Evolutionary conservation across 495 filamentous ascomycete species (phyloP).

Genomic region (Rhypophila decipiens): DNA sequence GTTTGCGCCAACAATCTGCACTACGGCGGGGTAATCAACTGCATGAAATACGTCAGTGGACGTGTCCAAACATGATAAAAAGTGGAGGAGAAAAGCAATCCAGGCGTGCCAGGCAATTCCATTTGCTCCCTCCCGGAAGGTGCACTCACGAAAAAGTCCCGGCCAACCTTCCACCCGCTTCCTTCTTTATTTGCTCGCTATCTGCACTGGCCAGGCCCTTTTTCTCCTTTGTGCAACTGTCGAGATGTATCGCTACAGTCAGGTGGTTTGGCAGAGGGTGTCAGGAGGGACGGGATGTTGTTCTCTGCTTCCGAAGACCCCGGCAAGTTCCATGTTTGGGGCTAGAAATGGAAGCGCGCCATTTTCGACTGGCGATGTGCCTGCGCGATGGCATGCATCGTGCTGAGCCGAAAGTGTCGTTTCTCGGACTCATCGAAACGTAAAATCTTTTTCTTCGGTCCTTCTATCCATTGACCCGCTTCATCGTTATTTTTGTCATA

Average conservation of each 20-base stretch:
- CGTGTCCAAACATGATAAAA: no score
- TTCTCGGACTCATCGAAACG: background rate
- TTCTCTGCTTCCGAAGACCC: background rate
- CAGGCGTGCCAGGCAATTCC: no score
- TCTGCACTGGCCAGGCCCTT: background rate
- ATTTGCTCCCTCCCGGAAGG: no score
- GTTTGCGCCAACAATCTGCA: no score
- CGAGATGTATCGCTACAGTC: background rate
- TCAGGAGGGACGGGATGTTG: background rate
- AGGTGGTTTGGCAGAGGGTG: background rate
- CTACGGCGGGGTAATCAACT: no score
- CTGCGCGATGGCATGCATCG: slow-evolving; percentile 14
- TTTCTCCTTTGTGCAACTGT: slow-evolving; percentile 4
- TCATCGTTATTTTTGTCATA: background rate
- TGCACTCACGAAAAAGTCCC: slow-evolving; percentile 28
- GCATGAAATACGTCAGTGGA: no score
- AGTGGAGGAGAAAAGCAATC: no score
- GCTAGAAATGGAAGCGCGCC: slow-evolving; percentile 20
- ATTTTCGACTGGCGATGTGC: background rate
- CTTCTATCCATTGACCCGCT: slow-evolving; percentile 17
- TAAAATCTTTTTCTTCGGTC: slow-evolving; percentile 15
- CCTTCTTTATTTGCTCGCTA: background rate
- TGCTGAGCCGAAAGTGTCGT: slow-evolving; percentile 11
- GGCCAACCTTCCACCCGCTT: slow-evolving; percentile 6
- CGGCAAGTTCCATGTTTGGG: slow-evolving; percentile 4